Percentiles rank a stretch among this genome's conserved stretches.
Conservation (phyloP, 805 yeast species). For the Hanseniaspora meyeri region DNA sequence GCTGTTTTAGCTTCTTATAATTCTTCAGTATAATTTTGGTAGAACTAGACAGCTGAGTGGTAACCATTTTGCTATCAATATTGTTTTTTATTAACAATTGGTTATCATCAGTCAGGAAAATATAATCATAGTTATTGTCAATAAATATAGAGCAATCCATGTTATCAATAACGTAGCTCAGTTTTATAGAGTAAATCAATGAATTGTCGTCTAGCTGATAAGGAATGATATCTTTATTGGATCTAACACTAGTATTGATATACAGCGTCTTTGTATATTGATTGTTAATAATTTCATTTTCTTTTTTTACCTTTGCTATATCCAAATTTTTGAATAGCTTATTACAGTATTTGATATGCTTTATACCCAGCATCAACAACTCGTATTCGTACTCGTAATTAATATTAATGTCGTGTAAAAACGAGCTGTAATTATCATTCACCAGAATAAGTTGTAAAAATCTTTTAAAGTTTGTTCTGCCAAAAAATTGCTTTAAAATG, state of each 20-base stretch:
- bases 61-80: not conserved
- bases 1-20: not conserved
- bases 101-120: not conserved
- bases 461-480: conserved; percentile 15
- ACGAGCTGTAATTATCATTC: conserved; percentile 14
- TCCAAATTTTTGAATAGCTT: not conserved
- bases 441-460: conserved; percentile 14
- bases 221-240: not conserved
- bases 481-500: conserved; percentile 37
- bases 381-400: conserved; percentile 3
- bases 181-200: not conserved
- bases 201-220: not conserved
- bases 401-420: not conserved
- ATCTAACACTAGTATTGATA: not conserved
- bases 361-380: not conserved
- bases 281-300: not conserved
- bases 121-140: not conserved
- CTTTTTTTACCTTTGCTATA: not conserved
- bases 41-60: not conserved
- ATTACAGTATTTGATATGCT: not conserved
- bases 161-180: not conserved
- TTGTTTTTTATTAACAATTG: not conserved
- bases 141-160: conserved; percentile 3
- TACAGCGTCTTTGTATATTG: not conserved
- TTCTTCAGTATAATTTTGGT: not conserved